phyloP scores from a whole-genome alignment of 2,329 filamentous ascomycete species.

The Drechslerella stenobrocha region DNA sequence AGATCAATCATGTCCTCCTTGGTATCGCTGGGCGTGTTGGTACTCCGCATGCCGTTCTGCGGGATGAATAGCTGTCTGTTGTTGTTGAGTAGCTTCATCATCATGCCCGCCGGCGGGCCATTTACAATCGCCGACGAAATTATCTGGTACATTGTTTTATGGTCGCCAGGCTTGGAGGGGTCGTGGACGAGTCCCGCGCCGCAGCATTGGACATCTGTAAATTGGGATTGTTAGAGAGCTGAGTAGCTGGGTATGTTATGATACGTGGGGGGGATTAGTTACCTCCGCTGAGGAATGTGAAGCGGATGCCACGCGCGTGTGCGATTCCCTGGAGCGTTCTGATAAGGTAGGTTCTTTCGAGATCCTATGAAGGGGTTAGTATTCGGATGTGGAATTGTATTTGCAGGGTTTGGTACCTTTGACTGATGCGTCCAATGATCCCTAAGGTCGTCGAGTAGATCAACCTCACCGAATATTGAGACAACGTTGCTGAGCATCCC shows the following conservation, averaged over 20 bases:
- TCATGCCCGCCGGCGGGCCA: constrained; percentile 78
- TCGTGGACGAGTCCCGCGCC: constrained; percentile 94
- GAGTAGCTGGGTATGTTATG: constrained; percentile 4
- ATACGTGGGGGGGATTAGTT: constrained; percentile 53
- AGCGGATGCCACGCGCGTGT: constrained; percentile 90
- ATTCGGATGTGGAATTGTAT: constrained; percentile 2
- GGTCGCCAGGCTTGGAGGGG: constrained; percentile 72
- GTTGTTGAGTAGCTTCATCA: constrained; percentile 92
- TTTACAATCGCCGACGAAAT: constrained; percentile 93
- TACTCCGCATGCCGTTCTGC: constrained; percentile 74
- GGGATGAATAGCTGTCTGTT: constrained; percentile 91
- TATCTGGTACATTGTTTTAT: constrained; percentile 70
- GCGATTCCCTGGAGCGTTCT: constrained; percentile 92
- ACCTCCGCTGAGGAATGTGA: constrained; percentile 94
- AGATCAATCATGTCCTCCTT: constrained; percentile 99
- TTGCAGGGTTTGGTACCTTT: constrained; percentile 63
- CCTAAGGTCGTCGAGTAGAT: constrained; percentile 87
- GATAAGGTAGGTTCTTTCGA: constrained; percentile 94
- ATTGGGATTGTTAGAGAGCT: constrained; percentile 50
- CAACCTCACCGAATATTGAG: constrained; percentile 94
- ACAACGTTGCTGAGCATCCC: constrained; percentile 94
- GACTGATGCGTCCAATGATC: constrained; percentile 98
- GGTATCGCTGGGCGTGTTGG: constrained; percentile 77
- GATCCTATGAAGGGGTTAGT: constrained; percentile 63
- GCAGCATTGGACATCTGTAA: constrained; percentile 76